Base-by-base conservation (phyloP, 805 yeast genomes). In the Schizosaccharomyces lindneri region DNA sequence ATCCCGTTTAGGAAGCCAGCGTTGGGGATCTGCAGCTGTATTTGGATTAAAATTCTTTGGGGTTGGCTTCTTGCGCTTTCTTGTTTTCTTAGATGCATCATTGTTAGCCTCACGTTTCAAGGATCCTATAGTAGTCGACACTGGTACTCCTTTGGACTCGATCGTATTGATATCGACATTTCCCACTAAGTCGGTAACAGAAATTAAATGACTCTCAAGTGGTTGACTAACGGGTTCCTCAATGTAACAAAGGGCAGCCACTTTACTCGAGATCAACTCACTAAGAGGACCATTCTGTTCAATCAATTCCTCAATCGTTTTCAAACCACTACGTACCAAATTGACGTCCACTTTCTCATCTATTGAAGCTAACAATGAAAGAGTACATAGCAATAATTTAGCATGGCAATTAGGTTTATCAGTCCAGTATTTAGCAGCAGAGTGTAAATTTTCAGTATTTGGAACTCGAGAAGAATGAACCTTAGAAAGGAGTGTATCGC, bases 1-100 rank as follows among this genome's bases (percentile, higher is more conserved):
- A 69, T 89, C 94, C 69, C 82, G 84, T 77, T 85, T 67, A 27
- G 96, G 95, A 61, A 90, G 71, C 97, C 97, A 89, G 73, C 97
- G 83, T 71, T 89, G 97, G 19, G 79, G 78, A 66, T 83, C 84
- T 2, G 79, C 74, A 27, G 64, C 63, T 63, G 68, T 71, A 4
- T 65, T 68, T 60, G 71, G 69, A 60, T 73, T 82, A 72, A 64
- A 79, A 66, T 66, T 66, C 63, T 70, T 71, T n/a, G 79, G 76
- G 19, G 72, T 59, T 70, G 71, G 17, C 70, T 69, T 43, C 66
- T 66, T 31, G 67, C 68, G 36, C 67, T 65, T 5, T 59, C 55
- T 6, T 39, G 59, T 0, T 62, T 55, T 11, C 66, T 63, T 1
- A 6, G 27, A 29, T 3, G 43, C 19, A 6, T 24, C n/a, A 6